phyloP scores from a whole-genome alignment of 2,329 filamentous ascomycete species.

The Polytolypa hystricis region DNA sequence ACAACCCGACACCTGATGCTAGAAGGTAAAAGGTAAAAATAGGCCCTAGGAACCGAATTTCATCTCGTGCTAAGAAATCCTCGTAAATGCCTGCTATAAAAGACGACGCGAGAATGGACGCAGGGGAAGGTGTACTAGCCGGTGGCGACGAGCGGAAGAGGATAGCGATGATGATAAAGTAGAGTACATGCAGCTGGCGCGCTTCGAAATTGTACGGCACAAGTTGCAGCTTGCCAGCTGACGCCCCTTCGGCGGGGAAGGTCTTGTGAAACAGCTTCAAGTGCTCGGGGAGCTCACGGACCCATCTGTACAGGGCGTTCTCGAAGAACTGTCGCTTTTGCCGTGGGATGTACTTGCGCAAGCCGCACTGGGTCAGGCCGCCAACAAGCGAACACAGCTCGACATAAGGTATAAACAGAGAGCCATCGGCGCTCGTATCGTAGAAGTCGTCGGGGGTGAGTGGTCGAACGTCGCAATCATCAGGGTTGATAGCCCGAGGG shows the following conservation, averaged over 20 bases:
- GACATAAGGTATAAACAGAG: slow-evolving; percentile 31
- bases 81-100: slow-evolving; percentile 35
- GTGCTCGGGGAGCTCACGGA: slow-evolving; percentile 22
- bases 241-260: slow-evolving; percentile 6
- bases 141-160: slow-evolving; percentile 25
- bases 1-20: slow-evolving; percentile 27
- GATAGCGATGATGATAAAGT: slow-evolving; percentile 32
- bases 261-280: slow-evolving; percentile 16
- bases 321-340: slow-evolving; percentile 17
- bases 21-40: slow-evolving; percentile 36
- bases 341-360: slow-evolving; percentile 18
- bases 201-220: slow-evolving; percentile 28
- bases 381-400: slow-evolving; percentile 30
- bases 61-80: slow-evolving; percentile 34
- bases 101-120: slow-evolving; percentile 31
- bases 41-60: slow-evolving; percentile 32
- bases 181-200: slow-evolving; percentile 28
- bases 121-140: slow-evolving; percentile 23
- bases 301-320: slow-evolving; percentile 25
- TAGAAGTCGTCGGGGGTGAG: slow-evolving; percentile 27
- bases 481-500: slow-evolving; percentile 29
- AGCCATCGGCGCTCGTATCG: slow-evolving; percentile 17
- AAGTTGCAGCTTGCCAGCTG: slow-evolving; percentile 8
- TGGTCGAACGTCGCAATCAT: slow-evolving; percentile 28
- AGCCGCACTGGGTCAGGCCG: slow-evolving; percentile 18